Percentiles rank a stretch among this genome's conserved stretches.
Conservation (phyloP, 352 stramenopile species). For the Phytopythium kandeliae region DNA sequence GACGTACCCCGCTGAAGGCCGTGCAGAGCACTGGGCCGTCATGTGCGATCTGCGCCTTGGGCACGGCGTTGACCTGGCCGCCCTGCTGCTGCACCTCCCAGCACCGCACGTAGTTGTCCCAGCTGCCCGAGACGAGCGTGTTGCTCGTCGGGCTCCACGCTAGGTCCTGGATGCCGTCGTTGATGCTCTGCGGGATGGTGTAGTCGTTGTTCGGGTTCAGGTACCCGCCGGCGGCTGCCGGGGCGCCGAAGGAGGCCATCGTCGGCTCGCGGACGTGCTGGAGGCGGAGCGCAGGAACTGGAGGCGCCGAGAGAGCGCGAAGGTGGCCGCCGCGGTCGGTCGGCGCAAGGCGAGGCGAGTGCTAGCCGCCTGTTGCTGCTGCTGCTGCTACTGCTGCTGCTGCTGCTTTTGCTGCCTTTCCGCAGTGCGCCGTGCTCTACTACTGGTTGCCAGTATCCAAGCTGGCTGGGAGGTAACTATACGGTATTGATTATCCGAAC, state of each 20-base stretch:
- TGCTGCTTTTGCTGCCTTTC: too few species aligned
- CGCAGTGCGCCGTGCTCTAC: too few species aligned
- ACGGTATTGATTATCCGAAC: too few species aligned
- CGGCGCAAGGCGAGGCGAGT: too few species aligned
- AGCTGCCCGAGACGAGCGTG: slow-evolving; percentile 69
- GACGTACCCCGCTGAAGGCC: slow-evolving; percentile 74
- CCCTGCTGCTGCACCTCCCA: slow-evolving; percentile 78
- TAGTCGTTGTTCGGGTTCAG: slow-evolving; percentile 79
- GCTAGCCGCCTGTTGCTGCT: too few species aligned
- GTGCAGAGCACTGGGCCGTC: slow-evolving; percentile 90
- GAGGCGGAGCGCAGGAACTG: background rate
- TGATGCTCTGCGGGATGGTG: slow-evolving; percentile 52
- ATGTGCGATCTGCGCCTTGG: slow-evolving; percentile 84
- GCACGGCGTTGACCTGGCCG: slow-evolving; percentile 64
- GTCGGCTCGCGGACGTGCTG: too few species aligned
- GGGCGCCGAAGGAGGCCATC: slow-evolving; percentile 43
- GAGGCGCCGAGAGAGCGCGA: background rate
- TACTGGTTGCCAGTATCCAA: too few species aligned
- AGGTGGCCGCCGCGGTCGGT: too few species aligned
- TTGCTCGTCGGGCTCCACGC: slow-evolving; percentile 73
- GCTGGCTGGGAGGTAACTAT: too few species aligned
- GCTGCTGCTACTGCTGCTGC: too few species aligned
- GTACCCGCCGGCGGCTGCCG: slow-evolving; percentile 41
- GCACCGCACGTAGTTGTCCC: slow-evolving; percentile 81
- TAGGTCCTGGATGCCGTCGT: slow-evolving; percentile 73